These are phyloP conservation scores for Tylopilus subfusipes DNA, from an alignment of 768 basidiomycete genomes.

Conservation along the genomic window DNA sequence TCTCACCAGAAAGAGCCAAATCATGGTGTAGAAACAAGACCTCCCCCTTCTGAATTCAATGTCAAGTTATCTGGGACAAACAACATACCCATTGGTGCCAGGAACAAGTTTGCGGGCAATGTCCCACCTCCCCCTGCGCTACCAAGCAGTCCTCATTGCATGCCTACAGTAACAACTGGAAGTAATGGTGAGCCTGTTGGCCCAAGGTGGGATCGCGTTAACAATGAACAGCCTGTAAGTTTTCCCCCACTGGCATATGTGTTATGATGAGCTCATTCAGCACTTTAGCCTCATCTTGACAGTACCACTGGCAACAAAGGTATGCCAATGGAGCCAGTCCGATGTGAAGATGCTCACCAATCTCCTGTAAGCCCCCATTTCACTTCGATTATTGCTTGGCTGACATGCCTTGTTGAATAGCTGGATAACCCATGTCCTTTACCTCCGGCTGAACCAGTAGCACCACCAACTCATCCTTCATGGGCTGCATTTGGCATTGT, in stretches of 20 bases:
- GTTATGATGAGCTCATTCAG: slow-evolving; percentile 6
- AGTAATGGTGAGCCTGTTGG: slow-evolving; percentile 19
- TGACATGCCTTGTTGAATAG: too few species aligned
- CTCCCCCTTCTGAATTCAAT: slow-evolving; percentile 12
- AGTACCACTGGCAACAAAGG: background rate
- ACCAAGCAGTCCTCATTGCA: too few species aligned
- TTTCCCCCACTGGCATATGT: background rate
- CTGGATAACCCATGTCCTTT: background rate
- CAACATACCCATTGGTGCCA: slow-evolving; percentile 29
- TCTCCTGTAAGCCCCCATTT: too few species aligned
- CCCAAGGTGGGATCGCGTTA: slow-evolving; percentile 13
- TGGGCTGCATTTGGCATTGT: slow-evolving; percentile 18
- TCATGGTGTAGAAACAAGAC: slow-evolving; percentile 14
- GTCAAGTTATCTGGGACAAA: slow-evolving; percentile 33
- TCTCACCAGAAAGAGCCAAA: slow-evolving; percentile 19
- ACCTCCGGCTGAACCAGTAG: slow-evolving; percentile 13
- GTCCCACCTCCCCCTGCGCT: background rate
- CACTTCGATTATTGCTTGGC: too few species aligned
- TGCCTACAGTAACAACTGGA: slow-evolving; percentile 4
- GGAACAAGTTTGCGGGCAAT: slow-evolving; percentile 23
- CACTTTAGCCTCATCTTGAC: slow-evolving; percentile 17
- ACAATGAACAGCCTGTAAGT: slow-evolving; percentile 23
- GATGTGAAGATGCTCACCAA: too few species aligned
- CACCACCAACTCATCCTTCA: slow-evolving; percentile 7
- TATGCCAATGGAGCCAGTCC: background rate